Conservation (phyloP, 2,329 filamentous ascomycete genomes). For the Celoporthe dispersa region DNA sequence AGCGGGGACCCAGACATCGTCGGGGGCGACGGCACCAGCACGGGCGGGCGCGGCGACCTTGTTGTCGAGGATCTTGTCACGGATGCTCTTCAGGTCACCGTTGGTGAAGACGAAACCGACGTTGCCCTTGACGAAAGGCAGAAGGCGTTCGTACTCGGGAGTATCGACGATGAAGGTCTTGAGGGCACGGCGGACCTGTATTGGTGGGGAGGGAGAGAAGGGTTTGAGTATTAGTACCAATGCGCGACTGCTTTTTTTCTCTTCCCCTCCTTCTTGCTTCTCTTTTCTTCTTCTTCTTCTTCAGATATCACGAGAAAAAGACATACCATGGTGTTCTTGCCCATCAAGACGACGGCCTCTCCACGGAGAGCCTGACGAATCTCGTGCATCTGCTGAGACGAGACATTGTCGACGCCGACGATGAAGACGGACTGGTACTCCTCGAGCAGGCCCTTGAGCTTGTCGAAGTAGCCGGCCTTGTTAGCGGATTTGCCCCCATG, state of each 20-base stretch:
- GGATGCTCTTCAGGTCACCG: slow-evolving; percentile 85
- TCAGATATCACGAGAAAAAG: no score
- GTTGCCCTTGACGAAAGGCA: slow-evolving; percentile 96
- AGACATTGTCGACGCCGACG: slow-evolving; percentile 98
- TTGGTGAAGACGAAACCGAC: slow-evolving; percentile 99
- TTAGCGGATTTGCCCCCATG: slow-evolving; percentile 95
- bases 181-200: slow-evolving; percentile 88
- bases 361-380: slow-evolving; percentile 91
- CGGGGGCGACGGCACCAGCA: slow-evolving; percentile 94
- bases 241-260: neutral
- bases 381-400: slow-evolving; percentile 99
- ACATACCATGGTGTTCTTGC: slow-evolving; percentile 99
- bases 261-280: neutral
- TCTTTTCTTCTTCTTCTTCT: neutral
- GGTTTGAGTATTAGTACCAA: neutral
- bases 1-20: slow-evolving; percentile 92
- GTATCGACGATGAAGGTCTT: slow-evolving; percentile 90
- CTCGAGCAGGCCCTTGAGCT: slow-evolving; percentile 97
- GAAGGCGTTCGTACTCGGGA: slow-evolving; percentile 97
- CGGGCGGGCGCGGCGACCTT: slow-evolving; percentile 96
- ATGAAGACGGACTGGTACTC: slow-evolving; percentile 98
- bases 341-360: slow-evolving; percentile 96
- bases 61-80: slow-evolving; percentile 95
- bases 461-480: slow-evolving; percentile 99
- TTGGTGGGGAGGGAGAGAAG: neutral